A percentile compares a stretch with the other conserved stretches of the same genome.
Evolutionary conservation across 2,329 filamentous ascomycete genomes (phyloP).

Genomic region (Geoglossum cookeanum): DNA sequence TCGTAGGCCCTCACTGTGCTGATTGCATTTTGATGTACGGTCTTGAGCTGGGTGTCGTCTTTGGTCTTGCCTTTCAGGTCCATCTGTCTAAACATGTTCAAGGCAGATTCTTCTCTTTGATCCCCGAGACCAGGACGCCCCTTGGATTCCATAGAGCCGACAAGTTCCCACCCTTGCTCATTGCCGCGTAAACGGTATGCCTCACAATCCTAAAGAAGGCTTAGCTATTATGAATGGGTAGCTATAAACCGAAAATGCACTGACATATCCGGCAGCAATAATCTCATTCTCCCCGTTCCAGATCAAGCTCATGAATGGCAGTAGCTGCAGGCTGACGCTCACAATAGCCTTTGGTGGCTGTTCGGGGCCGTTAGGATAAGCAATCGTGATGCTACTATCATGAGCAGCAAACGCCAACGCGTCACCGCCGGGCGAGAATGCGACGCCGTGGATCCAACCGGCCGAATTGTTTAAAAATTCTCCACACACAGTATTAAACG

Average conservation of each 20-base stretch:
- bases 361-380: constrained; percentile 82
- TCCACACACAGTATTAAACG: constrained; percentile 96
- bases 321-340: constrained; percentile 70
- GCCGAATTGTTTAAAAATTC: constrained; percentile 93
- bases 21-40: constrained; percentile 92
- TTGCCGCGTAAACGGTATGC: constrained; percentile 74
- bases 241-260: constrained; percentile 8
- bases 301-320: constrained; percentile 82
- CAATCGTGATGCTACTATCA: constrained; percentile 90
- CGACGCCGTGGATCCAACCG: constrained; percentile 86
- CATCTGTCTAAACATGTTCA: constrained; percentile 99
- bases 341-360: constrained; percentile 81
- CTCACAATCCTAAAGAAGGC: constrained; percentile 41
- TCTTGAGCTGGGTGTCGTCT: constrained; percentile 87
- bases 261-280: constrained; percentile 74
- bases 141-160: constrained; percentile 63
- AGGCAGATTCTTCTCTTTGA: constrained; percentile 69
- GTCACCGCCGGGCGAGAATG: constrained; percentile 81
- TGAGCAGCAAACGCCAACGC: constrained; percentile 89
- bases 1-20: constrained; percentile 65
- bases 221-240: not conserved
- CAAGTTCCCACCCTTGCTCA: constrained; percentile 64
- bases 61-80: constrained; percentile 85
- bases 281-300: constrained; percentile 90
- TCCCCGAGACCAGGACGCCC: constrained; percentile 37